Evolutionary conservation across 768 basidiomycete genomes (phyloP), one percentile per base, ranked within the genome.

Genomic region (Dendrothele bispora): DNA sequence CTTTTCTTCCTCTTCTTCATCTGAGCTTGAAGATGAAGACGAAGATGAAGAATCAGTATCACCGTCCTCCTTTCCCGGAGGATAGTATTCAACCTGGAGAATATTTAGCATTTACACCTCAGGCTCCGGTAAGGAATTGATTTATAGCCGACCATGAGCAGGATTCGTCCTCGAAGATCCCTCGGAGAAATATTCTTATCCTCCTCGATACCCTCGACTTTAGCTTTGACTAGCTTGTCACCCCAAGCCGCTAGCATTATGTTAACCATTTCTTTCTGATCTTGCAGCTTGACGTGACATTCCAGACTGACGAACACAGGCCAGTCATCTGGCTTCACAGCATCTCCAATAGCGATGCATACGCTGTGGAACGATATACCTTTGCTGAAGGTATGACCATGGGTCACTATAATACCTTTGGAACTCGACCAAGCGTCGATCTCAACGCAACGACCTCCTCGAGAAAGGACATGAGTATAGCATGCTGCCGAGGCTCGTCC

Each of bases 401-500:
- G 83, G 0, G 79, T 84, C 26, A 84, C 81, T 41, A 81, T 62
- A 11, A 76, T 70, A 1, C 80, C 80, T 32, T 73, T 68, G 6
- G 69, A 63, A 1, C 77, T 75, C 5, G 79, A 72, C 83, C 84
- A 86, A 7, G 83, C 82, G 53, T 86, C 83, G 41, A 85, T 81
- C 57, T 86, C 83, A 67, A 84, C 77, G 54, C 82, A 83, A 17
- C 81, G 73, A 7, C 74, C 78, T 39, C 71, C 67, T 5, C 74
- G 70, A 26, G 63, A 65, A 15, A 84, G 62, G 24, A 84, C 80
- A 50, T 80, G 73, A 3, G 67, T 74, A 54, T 86, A 86, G 0
- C 72, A 74, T 4, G 67, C 70, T 4, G 79, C 71, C 4, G 81
- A 81, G 4, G 80, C 64, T 29, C 67, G 68, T 5, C 83, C 83